Conservation (phyloP, 495 filamentous ascomycete species). For the Aspergillus funiculosus region DNA sequence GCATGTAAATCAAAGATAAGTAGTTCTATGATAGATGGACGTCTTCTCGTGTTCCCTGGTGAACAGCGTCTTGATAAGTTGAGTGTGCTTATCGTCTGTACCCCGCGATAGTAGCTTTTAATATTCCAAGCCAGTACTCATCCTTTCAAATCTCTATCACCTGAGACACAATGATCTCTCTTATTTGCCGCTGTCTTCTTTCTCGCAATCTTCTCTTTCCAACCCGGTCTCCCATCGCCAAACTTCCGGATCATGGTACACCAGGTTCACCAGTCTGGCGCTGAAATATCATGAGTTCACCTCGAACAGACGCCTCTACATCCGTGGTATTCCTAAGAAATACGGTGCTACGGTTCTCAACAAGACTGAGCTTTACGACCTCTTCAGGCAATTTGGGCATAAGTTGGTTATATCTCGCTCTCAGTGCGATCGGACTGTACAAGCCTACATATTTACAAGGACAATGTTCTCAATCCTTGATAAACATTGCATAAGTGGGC, state of each 20-base stretch:
- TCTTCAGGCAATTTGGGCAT: slow-evolving; percentile 53
- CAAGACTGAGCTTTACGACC: slow-evolving; percentile 61
- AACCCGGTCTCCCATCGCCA: slow-evolving; percentile 5
- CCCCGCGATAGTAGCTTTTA: too few relatives aligned
- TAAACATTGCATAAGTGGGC: slow-evolving; percentile 44
- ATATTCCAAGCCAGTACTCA: too few relatives aligned
- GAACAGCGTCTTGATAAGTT: too few relatives aligned
- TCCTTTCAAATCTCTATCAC: too few relatives aligned
- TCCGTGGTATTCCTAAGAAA: slow-evolving; percentile 49
- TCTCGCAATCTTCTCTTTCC: slow-evolving; percentile 11
- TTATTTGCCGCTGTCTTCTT: slow-evolving; percentile 16
- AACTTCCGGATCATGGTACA: slow-evolving; percentile 48
- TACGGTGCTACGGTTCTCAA: slow-evolving; percentile 56
- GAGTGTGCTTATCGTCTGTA: too few relatives aligned
- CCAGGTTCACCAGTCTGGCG: slow-evolving; percentile 46
- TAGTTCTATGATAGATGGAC: too few relatives aligned
- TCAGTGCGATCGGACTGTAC: slow-evolving; percentile 3
- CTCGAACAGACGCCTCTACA: slow-evolving; percentile 46
- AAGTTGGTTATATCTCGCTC: slow-evolving; percentile 29
- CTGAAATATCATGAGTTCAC: slow-evolving; percentile 55
- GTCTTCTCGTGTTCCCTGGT: too few relatives aligned
- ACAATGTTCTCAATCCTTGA: slow-evolving; percentile 58
- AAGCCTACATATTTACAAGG: too few relatives aligned
- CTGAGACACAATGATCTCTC: slow-evolving; percentile 22
- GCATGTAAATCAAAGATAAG: too few relatives aligned